Conservation (phyloP, 805 yeast species). For the Maudiozyma saulgeensis region DNA sequence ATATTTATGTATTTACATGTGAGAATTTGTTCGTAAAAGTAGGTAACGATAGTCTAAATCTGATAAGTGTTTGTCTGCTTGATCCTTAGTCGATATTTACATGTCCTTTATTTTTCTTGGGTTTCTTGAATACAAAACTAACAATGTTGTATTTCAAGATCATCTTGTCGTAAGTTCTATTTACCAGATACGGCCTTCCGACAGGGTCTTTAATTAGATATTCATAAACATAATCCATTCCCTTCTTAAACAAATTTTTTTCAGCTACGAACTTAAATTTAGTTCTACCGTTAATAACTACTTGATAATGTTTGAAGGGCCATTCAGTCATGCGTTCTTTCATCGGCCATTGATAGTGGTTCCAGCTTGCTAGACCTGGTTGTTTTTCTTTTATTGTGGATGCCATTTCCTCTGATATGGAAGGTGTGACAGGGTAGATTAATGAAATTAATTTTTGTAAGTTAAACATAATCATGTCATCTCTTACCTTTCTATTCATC, state of each 20-base stretch:
- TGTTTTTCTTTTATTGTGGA: conserved; percentile 32
- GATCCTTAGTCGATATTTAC: neutral
- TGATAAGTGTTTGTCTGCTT: neutral
- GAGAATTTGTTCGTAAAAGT: neutral
- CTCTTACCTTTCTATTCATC: conserved; percentile 30
- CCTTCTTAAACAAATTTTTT: conserved; percentile 31
- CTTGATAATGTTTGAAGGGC: conserved; percentile 35
- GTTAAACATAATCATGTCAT: conserved; percentile 38
- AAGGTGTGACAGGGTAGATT: conserved; percentile 76
- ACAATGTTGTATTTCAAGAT: conserved; percentile 46
- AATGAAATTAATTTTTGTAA: conserved; percentile 47
- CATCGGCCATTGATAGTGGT: conserved; percentile 55
- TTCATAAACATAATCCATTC: conserved; percentile 31
- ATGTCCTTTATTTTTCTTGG: neutral
- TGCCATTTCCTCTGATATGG: conserved; percentile 76
- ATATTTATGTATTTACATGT: neutral
- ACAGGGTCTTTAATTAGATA: conserved; percentile 28
- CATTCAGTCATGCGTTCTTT: conserved; percentile 32
- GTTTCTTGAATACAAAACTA: conserved; percentile 31
- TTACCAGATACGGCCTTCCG: conserved; percentile 35
- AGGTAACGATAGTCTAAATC: too few relatives aligned
- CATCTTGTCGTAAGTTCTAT: conserved; percentile 39
- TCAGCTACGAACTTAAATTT: conserved; percentile 37
- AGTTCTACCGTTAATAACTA: conserved; percentile 69
- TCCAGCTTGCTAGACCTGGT: conserved; percentile 11